phyloP scores from a whole-genome alignment of 75 land plant genomes.

The Picea glauca region DNA sequence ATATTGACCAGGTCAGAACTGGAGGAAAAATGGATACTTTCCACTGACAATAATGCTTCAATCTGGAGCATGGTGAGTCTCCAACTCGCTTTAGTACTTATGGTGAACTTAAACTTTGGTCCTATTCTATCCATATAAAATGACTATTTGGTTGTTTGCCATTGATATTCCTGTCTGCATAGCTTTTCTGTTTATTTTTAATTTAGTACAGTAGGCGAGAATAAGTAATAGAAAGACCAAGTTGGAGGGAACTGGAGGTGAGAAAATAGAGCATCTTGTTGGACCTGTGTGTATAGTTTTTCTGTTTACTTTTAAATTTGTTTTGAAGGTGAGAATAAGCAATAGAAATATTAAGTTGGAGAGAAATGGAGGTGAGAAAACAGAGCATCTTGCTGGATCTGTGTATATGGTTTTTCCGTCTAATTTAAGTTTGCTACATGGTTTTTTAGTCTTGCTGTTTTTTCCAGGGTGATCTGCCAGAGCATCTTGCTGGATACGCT shows the following conservation, averaged over 20 bases:
- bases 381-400: constrained; percentile 1
- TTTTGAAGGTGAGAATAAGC: too few relatives aligned
- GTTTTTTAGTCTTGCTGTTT: constrained; percentile 1
- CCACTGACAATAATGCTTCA: constrained; percentile 55
- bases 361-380: neutral
- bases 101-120: neutral
- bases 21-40: constrained; percentile 56
- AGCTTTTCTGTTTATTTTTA: neutral
- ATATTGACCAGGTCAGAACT: constrained; percentile 4
- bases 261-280: constrained; percentile 1
- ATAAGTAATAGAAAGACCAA: too few relatives aligned
- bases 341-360: too few relatives aligned
- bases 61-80: constrained; percentile 48
- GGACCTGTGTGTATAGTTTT: neutral
- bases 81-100: neutral
- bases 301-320: too few relatives aligned
- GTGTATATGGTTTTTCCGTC: too few relatives aligned
- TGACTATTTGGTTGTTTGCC: neutral
- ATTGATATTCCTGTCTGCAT: neutral
- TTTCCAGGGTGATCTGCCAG: constrained; percentile 32
- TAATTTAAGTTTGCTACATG: too few relatives aligned
- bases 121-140: too few relatives aligned
- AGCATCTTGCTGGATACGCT: constrained; percentile 22
- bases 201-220: too few relatives aligned
- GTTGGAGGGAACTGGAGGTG: too few relatives aligned